Evolutionary conservation across 345 rosid species (phyloP).

Genomic region (Camelina hispida): DNA sequence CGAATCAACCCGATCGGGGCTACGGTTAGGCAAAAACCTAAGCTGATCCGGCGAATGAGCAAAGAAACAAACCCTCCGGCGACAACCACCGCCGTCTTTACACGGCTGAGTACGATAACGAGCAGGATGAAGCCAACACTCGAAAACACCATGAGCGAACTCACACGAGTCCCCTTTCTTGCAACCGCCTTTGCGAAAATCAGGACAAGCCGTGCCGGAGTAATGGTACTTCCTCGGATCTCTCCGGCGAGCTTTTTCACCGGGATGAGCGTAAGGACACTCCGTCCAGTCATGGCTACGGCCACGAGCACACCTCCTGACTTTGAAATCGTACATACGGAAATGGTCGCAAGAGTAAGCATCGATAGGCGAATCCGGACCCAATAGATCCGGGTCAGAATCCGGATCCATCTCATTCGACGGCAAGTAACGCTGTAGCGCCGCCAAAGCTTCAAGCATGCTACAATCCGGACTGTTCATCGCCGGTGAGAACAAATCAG

Average conservation of each 20-base stretch:
- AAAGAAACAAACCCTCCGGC: conserved; percentile 84
- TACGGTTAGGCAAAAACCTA: conserved; percentile 58
- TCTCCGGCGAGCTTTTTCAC: conserved; percentile 85
- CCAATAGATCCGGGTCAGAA: conserved; percentile 54
- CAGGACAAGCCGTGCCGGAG: conserved; percentile 85
- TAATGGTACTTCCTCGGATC: conserved; percentile 83
- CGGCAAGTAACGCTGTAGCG: conserved; percentile 66
- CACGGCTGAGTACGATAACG: conserved; percentile 93
- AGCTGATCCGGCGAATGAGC: conserved; percentile 94
- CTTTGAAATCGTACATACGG: conserved; percentile 91
- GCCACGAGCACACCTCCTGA: conserved; percentile 84
- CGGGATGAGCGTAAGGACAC: conserved; percentile 98
- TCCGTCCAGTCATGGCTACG: conserved; percentile 96
- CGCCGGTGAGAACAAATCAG: conserved; percentile 48
- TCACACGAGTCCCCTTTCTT: conserved; percentile 81
- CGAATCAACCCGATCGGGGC: conserved; percentile 59
- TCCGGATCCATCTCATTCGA: conserved; percentile 60
- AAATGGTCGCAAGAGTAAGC: conserved; percentile 84
- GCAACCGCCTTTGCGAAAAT: conserved; percentile 78
- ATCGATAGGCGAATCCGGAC: conserved; percentile 61
- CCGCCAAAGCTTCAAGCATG: conserved; percentile 63
- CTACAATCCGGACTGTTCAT: conserved; percentile 43
- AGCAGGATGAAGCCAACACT: conserved; percentile 97
- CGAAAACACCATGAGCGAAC: conserved; percentile 92
- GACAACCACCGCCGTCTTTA: conserved; percentile 75